Base-by-base conservation (phyloP, 139 green algal species). In the Picochlorum sp. region DNA sequence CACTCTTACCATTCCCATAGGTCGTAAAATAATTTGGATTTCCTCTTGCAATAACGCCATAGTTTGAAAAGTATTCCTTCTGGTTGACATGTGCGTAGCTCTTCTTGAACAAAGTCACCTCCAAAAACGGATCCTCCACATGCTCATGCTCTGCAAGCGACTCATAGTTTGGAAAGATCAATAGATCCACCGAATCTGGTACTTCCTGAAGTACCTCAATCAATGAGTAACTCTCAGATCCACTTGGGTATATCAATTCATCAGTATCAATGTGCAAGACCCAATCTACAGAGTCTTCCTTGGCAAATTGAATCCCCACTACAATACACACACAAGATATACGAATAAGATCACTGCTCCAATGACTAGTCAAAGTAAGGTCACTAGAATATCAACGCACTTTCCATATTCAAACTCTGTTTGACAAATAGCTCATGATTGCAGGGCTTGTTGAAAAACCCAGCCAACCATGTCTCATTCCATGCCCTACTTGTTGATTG, bases 11-110 rank as follows among this genome's bases (percentile, higher is more conserved):
- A 68, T 91, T 90, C 41, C 74, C 81, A 67, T 90, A 89, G 0
- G 86, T 90, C 11, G 86, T 79, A 67, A 90, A 93, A 66, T 90
- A 94, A 73, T 94, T 92, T 65, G 84, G 84, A 68, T 94, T 94
- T 59, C 79, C 84, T 0, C 77, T 66, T 3, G 86, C 69, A 23
- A 90, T 71, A 2, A 59, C 68, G n/a, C 72, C 58, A 51, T 88
- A 88, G 1, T 71, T 62, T 58, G 75, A 75, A 66, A 88, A 91
- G 68, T 93, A 93, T 10, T 64, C 46, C 46, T 89, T 82, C 57
- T 47, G 45, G 41, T 79, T 52, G 11, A 93, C 87, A 58, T 93
- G 86, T 11, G 77, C 59, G 51, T 77, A 92, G 56, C 89, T 92
- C 49, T 75, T 77, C 73, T 93, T 93, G 66, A 93, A 93, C 47